Base-by-base conservation (phyloP, 1,139 yeast species). In the Kodamaea sp. region DNA sequence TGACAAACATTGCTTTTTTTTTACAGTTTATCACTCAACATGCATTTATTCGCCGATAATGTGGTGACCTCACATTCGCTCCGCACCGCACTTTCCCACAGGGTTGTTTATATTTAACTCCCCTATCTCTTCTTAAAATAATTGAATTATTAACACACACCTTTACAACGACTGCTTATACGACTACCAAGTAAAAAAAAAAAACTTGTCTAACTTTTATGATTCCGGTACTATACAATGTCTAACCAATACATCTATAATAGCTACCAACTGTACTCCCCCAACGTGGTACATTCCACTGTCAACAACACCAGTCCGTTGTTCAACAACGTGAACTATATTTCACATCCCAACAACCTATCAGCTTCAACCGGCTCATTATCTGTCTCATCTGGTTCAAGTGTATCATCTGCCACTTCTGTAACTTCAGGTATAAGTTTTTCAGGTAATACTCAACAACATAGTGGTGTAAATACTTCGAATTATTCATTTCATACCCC, bases 401-500 rank as follows among this genome's bases (percentile, higher is more conserved):
- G 35, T 12, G 32, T 31, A 9, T 28, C 43, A 15, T 25, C 39
- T 15, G 29, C 32, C n/a, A 34, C 39, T 26, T 41, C 55, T 11
- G 34, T 42, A 24, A 35, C 50, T 7, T 32, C 45, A 24, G 45
- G 48, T 11, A 15, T 15, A 15, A 15, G 20, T 15, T 40, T 41
- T 7, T 31, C 45, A 12, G 40, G 32, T 27, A 41, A 31, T 38
- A 35, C 37, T 32, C 42, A 29, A 42, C 47, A 15, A 15, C 20
- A 15, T 15, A 15, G 4, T 4, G 15, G 52, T 25, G 29, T 39
- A 24, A 38, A 39, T 7, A 29, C 47, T 7, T 53, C 67, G 26
- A 58, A 53, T 42, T 67, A 68, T 46, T 62, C 68, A 25, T 64
- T 65, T 49, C 73, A 67, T 42, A 67, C 67, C 30, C 74, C 75